These are phyloP conservation scores for Pontederia crassipes DNA, from an alignment of 176 grass and related monocot species.

Conservation along the genomic window DNA sequence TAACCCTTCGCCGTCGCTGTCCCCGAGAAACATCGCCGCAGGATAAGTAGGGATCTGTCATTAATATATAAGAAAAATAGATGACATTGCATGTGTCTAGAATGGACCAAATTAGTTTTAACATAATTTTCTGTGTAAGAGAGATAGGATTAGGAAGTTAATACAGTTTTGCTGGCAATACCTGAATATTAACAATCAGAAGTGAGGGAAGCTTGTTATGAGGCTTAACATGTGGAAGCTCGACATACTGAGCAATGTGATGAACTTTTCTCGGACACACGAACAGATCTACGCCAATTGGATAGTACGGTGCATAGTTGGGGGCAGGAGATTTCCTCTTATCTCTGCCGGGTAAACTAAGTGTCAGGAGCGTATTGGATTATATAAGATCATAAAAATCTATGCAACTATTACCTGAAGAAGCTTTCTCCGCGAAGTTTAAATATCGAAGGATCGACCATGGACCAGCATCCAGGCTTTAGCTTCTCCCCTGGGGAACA, in stretches of 20 bases:
- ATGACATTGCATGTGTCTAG: background rate
- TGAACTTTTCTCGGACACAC: conserved; percentile 58
- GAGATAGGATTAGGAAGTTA: background rate
- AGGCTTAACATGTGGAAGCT: conserved; percentile 62
- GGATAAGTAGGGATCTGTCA: conserved; percentile 86
- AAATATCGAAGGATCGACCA: conserved; percentile 69
- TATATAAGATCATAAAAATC: background rate
- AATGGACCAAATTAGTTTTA: too few relatives aligned
- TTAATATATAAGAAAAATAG: conserved; percentile 18
- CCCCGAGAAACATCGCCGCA: conserved; percentile 82
- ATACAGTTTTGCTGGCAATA: conserved; percentile 8
- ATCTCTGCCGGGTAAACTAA: conserved; percentile 37
- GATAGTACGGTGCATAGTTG: conserved; percentile 91
- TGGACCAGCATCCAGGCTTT: conserved; percentile 54
- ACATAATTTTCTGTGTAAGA: too few relatives aligned
- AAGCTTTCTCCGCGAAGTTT: conserved; percentile 88
- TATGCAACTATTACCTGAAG: conserved; percentile 44
- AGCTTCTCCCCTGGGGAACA: conserved; percentile 39
- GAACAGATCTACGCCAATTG: conserved; percentile 89
- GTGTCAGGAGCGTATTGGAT: too few relatives aligned
- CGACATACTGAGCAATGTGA: conserved; percentile 86
- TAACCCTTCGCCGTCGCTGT: conserved; percentile 78
- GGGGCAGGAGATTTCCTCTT: conserved; percentile 77
- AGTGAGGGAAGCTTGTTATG: conserved; percentile 73
- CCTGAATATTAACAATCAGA: conserved; percentile 90